Base-by-base conservation (phyloP, 495 filamentous ascomycete genomes). In the Geopyxis carbonaria region DNA sequence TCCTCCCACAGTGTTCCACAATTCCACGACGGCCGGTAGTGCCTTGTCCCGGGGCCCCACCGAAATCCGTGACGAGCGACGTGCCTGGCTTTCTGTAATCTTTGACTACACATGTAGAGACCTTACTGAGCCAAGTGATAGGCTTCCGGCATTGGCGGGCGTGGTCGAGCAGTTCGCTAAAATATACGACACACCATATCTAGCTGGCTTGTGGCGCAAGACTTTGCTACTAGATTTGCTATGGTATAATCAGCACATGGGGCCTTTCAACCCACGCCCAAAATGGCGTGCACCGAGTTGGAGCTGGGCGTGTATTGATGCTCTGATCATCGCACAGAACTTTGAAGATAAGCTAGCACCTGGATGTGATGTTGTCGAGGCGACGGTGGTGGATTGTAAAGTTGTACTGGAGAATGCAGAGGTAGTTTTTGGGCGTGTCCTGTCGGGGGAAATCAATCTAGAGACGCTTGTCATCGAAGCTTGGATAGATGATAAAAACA, bases 281-380 rank as follows among this genome's bases (percentile, higher is more conserved):
- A 28, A 37, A 5, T 51, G 55, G 34, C 43, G 54, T 16, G 54
- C 51, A 14, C 51, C 54, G 30, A 55, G 51, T 18, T 55, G 51
- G 54, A 52, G 45, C 34, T 57, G 51, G 54, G 47, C 48, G 18
- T 43, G 47, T 23, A 45, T 55, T 29, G 40, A 47, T 3, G 54
- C 48, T 15, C 34, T 11, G 11, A 22, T 38, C 11, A 22, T 24
- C 4, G 22, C 22, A 3, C 7, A 22, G 19, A 22, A 23, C 16
- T n/a, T 38, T n/a, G 34, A 38, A 11, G 34, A 21, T 24, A 18
- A 16, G n/a, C 25, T 9, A 2, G 11, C 11, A 9, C 34, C 31
- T 3, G 31, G 31, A 24, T 9, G 25, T 38, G 34, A 22, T 16
- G 11, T 11, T n/a, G 34, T 11, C 7, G 11, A 24, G 4, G 22